Evolutionary conservation across 73 alveolate species (phyloP).

Genomic region (Paramecium tetraurelia): DNA sequence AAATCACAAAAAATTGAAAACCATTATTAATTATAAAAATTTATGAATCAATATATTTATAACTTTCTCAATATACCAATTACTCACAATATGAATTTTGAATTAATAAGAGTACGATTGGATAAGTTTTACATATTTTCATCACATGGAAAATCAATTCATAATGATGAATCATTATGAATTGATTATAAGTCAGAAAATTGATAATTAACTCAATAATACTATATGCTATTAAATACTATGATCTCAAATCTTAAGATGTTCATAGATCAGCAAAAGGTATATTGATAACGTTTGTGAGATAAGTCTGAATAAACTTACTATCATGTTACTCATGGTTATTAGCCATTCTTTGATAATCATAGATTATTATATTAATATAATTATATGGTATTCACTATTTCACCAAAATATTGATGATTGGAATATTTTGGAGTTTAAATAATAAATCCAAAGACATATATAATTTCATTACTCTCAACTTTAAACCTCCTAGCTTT

Average conservation of each 20-base stretch:
- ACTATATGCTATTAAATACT: not conserved
- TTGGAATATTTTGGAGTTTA: conserved; percentile 27
- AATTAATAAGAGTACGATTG: not conserved
- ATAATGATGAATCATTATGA: too few species aligned
- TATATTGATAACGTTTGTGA: too few species aligned
- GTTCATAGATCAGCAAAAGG: too few species aligned
- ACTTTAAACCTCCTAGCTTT: not conserved
- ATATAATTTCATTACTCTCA: not conserved
- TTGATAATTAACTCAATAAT: not conserved
- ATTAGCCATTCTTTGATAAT: too few species aligned
- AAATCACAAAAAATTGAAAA: not conserved
- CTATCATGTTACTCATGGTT: too few species aligned
- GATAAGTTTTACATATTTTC: not conserved
- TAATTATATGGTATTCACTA: not conserved
- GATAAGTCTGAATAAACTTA: too few species aligned
- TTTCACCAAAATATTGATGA: conserved; percentile 5
- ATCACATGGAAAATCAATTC: too few species aligned
- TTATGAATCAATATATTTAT: not conserved
- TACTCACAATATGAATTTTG: not conserved
- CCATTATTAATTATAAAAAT: too few species aligned
- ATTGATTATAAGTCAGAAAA: too few species aligned
- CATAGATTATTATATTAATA: too few species aligned
- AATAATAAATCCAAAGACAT: not conserved
- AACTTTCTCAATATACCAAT: not conserved
- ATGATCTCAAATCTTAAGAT: too few species aligned